Evolutionary conservation across 179 eudicot species (phyloP).

Genomic region (Spergularia azorica): DNA sequence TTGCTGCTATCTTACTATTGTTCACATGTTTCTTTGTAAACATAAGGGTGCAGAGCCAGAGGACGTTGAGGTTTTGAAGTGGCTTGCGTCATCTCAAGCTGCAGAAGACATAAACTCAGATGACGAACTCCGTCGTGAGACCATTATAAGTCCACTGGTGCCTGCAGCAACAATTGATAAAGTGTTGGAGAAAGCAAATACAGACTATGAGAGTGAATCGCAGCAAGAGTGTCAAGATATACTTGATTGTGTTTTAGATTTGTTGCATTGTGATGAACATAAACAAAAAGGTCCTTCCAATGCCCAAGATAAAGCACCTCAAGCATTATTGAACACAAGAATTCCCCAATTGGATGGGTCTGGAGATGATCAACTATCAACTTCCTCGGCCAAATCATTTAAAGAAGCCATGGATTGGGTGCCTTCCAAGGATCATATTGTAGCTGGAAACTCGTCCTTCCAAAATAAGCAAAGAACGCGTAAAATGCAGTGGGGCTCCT

Average conservation of each 20-base stretch:
- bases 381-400: constrained; percentile 35
- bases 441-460: constrained; percentile 32
- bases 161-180: constrained; percentile 64
- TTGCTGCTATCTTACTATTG: background rate
- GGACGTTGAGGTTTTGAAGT: constrained; percentile 70
- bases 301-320: constrained; percentile 21
- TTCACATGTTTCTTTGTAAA: constrained; percentile 19
- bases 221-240: constrained; percentile 97
- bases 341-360: constrained; percentile 80
- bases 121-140: constrained; percentile 74
- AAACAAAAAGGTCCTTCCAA: constrained; percentile 34
- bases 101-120: constrained; percentile 85
- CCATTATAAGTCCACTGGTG: constrained; percentile 71
- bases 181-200: constrained; percentile 76
- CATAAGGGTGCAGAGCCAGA: constrained; percentile 66
- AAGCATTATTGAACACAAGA: constrained; percentile 26
- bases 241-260: constrained; percentile 77
- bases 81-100: constrained; percentile 99
- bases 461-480: constrained; percentile 40
- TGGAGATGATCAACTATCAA: constrained; percentile 48
- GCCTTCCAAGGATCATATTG: constrained; percentile 26
- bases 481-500: constrained; percentile 55
- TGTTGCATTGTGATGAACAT: constrained; percentile 32
- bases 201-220: constrained; percentile 75
- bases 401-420: constrained; percentile 32